Evolutionary conservation across 805 yeast genomes (phyloP), one percentile per base, ranked within the genome.

Genomic region (Yamadazyma phyllophila): DNA sequence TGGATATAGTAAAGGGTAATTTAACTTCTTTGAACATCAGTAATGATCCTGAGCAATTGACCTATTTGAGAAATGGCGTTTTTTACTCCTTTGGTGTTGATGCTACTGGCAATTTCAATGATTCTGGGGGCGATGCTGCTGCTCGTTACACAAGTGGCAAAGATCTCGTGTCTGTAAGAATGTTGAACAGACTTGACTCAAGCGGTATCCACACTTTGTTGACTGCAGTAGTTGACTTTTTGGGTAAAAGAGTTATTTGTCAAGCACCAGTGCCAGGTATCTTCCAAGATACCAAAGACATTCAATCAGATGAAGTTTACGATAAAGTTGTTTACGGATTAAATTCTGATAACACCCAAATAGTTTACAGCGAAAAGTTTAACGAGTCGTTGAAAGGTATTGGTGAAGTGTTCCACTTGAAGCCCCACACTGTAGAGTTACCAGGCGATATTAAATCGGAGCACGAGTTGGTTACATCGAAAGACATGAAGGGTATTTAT

Each of bases 261-360:
- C 98, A 92, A 70, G 88, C 96, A 11, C 96, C 97, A 10, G 96
- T 92, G 36, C 99, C 99, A 12, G 98, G 98, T 48, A 80, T 86
- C 46, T 83, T 86, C 63, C 71, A 78, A 44, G 61, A 60, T 38
- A 69, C 65, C 33, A 44, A 17, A 30, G 74, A 73, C 39, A 71
- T 65, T 34, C 76, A 67, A 32, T 76, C 69, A 40, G 63, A 61
- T 13, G 56, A 65, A 31, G 69, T 62, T 24, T 65, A 58, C 35
- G 74, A 74, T 44, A 80, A 77, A 58, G 86, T 89, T 41, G 75
- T 73, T 8, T 88, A 91, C 59, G 98, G 98, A 44, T 76, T 73
- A 41, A 80, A 84, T 37, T 89, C 86, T 47, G 85, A 78, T 46
- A 71, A 69, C 13, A 67, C 73, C 11, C 65, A 67, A 34, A 67